Evolutionary conservation across 352 stramenopile genomes (phyloP).

Genomic region (Stephanocyclus meneghinianus): DNA sequence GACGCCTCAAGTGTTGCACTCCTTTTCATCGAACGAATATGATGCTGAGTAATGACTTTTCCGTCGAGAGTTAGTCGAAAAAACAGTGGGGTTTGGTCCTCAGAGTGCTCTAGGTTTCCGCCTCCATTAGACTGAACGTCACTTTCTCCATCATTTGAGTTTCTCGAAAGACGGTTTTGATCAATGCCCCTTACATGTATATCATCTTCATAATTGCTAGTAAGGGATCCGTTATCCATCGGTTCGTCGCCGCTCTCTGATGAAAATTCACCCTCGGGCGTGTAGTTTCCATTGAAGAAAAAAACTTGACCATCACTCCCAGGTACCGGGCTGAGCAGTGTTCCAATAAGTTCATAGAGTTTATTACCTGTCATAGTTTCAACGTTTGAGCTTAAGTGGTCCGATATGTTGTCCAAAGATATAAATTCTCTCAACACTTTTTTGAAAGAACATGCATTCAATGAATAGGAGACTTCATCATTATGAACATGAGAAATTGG

Average conservation of each 20-base stretch:
- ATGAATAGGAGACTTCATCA: constrained; percentile 47
- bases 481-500: constrained; percentile 14
- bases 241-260: neutral
- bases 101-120: neutral
- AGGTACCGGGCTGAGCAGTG: constrained; percentile 28
- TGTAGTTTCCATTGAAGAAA: constrained; percentile 31
- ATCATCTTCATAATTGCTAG: constrained; percentile 1
- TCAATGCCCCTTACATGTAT: neutral
- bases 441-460: constrained; percentile 44
- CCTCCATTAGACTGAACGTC: constrained; percentile 15
- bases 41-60: constrained; percentile 35
- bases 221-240: neutral
- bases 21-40: constrained; percentile 57
- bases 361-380: constrained; percentile 47
- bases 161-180: neutral
- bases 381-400: constrained; percentile 26
- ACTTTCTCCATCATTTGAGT: constrained; percentile 2
- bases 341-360: constrained; percentile 38
- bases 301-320: constrained; percentile 47
- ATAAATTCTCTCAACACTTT: constrained; percentile 41
- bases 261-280: constrained; percentile 8
- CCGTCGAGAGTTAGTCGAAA: constrained; percentile 65
- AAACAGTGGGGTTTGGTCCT: constrained; percentile 57
- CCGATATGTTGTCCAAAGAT: constrained; percentile 46
- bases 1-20: constrained; percentile 40